Base-by-base conservation (phyloP, 345 rosid genomes). In the Physaria fendleri region DNA sequence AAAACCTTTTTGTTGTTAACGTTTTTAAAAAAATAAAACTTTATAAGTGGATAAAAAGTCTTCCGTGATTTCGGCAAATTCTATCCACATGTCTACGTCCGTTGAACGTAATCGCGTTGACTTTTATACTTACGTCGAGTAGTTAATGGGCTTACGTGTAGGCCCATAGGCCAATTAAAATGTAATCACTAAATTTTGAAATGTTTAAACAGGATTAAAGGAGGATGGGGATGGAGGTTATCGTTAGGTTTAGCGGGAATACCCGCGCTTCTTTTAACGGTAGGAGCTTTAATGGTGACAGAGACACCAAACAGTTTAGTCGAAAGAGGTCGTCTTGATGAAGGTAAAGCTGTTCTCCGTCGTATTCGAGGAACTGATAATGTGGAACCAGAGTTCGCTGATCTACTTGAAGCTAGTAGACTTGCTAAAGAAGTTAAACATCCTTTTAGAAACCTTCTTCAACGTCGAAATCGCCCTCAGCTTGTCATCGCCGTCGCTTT, bases 181-280 rank as follows among this genome's bases (percentile, higher is more conserved):
- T 1, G 3, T 29, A 39, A 23, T 54, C 47, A 48, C 18, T 66
- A 39, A 65, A 27, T 13, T 9, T 10, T 0, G 5, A 48, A 21
- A 24, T 12, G 3, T 18, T 41, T 41, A 39, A n/a, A n/a, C 40
- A 92, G 98, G 74, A 92, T 92, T 0, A 28, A 33, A 13, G 95
- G 91, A 30, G n/a, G n/a, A n/a, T 86, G 95, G 95, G 99, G 99
- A 12, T 89, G 99, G 99, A 87, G 99, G 41, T 39, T 93, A 12
- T 93, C 99, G 13, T 35, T 93, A 57, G 99, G 89, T 1, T 65
- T 93, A 51, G 97, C 99, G 1, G 99, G 94, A 7, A 69, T 93
- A 21, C 99, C 99, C 20, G 99, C 97, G 21, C 16, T 71, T 64
- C 81, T 93, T 17, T 64, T 93, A 55, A 93, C 97, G 35, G 23